A percentile compares a stretch with the other conserved stretches of the same genome.
Conservation (phyloP, 2,329 filamentous ascomycete species). For the Aureobasidium sp. region DNA sequence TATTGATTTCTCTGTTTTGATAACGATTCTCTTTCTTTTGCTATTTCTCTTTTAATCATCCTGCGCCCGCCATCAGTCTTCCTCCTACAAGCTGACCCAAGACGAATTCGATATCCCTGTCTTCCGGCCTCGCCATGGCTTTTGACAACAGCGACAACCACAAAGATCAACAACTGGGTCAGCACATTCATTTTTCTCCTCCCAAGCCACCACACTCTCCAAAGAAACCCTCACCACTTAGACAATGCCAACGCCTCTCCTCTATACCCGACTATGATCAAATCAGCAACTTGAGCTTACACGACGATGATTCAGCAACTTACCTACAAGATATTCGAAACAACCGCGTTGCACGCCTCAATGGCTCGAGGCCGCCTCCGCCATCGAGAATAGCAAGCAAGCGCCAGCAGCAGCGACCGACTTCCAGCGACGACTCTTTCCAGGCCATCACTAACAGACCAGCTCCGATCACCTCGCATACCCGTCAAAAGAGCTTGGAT, state of each 20-base stretch:
- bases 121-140: constrained; percentile 7
- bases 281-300: constrained; percentile 21
- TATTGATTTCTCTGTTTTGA: constrained; percentile 13
- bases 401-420: constrained; percentile 20
- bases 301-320: constrained; percentile 43
- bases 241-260: constrained; percentile 17
- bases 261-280: constrained; percentile 16
- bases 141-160: neutral
- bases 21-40: constrained; percentile 1
- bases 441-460: neutral
- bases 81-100: constrained; percentile 11
- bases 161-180: constrained; percentile 24
- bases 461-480: neutral
- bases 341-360: constrained; percentile 59
- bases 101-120: constrained; percentile 3
- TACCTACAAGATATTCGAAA: constrained; percentile 65
- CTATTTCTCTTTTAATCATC: constrained; percentile 9
- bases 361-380: constrained; percentile 60
- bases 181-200: constrained; percentile 20
- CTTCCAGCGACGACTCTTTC: constrained; percentile 18
- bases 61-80: constrained; percentile 10
- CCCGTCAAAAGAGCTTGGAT: constrained; percentile 5
- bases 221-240: constrained; percentile 14
- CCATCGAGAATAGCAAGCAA: constrained; percentile 34
- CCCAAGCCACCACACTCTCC: constrained; percentile 11